Evolutionary conservation across 2,329 filamentous ascomycete species (phyloP), one percentile per base, ranked within the genome.

Genomic region (Fusarium sp.): DNA sequence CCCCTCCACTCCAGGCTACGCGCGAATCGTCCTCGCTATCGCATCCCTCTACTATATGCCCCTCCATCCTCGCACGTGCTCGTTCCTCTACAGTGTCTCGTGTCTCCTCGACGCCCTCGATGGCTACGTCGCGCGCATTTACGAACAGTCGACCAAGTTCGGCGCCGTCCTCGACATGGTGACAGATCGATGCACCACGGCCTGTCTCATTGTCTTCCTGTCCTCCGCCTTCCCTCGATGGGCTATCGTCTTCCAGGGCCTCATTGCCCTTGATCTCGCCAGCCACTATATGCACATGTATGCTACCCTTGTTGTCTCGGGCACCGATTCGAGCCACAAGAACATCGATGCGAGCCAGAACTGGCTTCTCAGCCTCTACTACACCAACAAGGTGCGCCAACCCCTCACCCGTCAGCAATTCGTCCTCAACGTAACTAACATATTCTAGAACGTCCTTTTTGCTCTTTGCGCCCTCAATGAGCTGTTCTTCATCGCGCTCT

Each of bases 231-330:
- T 97, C 85, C 96, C 96, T 6, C 91, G 95, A 66, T 98, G 94
- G 93, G 92, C 94, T 74, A 95, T 98, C 77, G 81, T 98, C 68
- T 99, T 99, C 89, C 96, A 99, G 86, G 91, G 93, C 52, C 86
- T 99, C 80, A 98, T 99, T 83, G 93, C 93, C 64, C 86, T 99
- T 78, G 96, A 99, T 84, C 89, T 99, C 74, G 93, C 96, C 31
- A 98, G 95, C 82, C 96, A 99, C 84, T 99, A 98, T 82, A 96
- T 98, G 88, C 96, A 99, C 86, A 99, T 99, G 96, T 98, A 97
- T 82, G 94, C 95, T 14, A 98, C 95, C 1, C 87, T 98, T 79
- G 92, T 92, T 74, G 96, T 98, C 91, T 94, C 93, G 63, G 94
- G 94, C 62, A 89, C 90, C 63, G 90, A 91, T 77, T 94, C 85